These are phyloP conservation scores for Pinus albicaulis DNA, from an alignment of 75 land plant genomes.

Conservation along the genomic window DNA sequence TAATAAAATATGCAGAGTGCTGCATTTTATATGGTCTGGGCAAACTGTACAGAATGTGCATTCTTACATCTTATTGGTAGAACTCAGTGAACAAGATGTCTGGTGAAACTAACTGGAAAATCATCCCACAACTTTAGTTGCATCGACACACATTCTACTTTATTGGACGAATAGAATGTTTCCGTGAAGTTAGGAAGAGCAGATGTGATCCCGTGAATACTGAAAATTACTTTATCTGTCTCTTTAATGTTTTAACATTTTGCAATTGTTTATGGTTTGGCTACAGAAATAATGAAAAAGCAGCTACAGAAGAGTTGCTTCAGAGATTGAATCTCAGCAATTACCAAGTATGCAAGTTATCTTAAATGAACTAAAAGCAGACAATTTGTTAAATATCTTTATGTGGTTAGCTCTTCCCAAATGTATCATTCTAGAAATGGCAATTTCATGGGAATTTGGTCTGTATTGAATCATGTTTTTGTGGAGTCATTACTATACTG, in stretches of 20 bases:
- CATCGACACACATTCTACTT: background rate
- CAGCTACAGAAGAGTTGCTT: conserved; percentile 50
- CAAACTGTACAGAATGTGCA: background rate
- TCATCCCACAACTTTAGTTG: background rate
- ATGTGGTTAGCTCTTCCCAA: background rate
- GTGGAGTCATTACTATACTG: background rate
- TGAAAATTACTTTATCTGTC: background rate
- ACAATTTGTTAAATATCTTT: background rate
- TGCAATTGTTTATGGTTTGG: background rate
- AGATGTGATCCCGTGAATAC: background rate
- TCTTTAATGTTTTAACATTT: too few species aligned
- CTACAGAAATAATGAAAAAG: conserved; percentile 64
- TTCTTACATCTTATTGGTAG: background rate
- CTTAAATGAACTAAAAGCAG: background rate
- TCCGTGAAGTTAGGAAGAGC: background rate
- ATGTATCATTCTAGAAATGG: background rate
- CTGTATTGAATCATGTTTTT: background rate
- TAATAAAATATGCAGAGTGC: background rate
- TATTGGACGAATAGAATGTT: background rate
- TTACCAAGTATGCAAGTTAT: conserved; percentile 53
- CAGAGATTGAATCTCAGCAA: conserved; percentile 61
- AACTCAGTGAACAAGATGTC: background rate
- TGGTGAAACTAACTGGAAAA: background rate
- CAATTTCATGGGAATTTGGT: background rate
- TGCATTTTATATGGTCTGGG: background rate